Base-by-base conservation (phyloP, 163 green algal species). In the Prototheca cutis region DNA sequence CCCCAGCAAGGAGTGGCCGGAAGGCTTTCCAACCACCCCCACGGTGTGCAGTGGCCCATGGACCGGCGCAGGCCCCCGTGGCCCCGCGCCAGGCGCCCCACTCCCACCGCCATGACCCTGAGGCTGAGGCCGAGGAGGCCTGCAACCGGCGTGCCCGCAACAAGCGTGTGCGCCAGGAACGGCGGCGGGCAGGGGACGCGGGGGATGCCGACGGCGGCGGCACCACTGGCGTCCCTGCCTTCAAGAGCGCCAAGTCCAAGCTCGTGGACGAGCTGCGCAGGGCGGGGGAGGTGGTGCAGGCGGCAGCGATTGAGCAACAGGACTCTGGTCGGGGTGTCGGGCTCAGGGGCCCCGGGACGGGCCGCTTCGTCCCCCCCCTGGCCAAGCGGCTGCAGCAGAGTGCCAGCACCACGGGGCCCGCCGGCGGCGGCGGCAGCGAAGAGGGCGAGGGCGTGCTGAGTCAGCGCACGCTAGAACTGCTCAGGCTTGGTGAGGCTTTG, bases 121-220 rank as follows among this genome's bases (percentile, higher is more conserved):
- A 51, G 36, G 36, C 1, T 10, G 36, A 45, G 36, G 13, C 10
- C 10, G 42, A 51, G 42, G 42, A 51, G 18, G 5, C 6, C 10
- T 7, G 17, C 18, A 24, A 5, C 10, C 42, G 17, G 42, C 42
- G 42, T 7, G 42, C 42, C 13, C 10, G 42, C 18, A n/a, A 51
- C 13, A 51, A 51, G 17, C 42, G 42, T 17, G 42, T 5, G 17
- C 42, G 42, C 63, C 85, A 97, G 58, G 62, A 72, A 17, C 79
- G 76, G 48, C 87, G 95, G 59, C 89, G 90, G 3, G 87, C 89
- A 10, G 68, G 66, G 48, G 40, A 63, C 21, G 40, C 53, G 34
- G 30, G 23, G 7, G 59, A 77, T n/a, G 67, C 47, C 10, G 53
- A 63, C n/a, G 62, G 58, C 7, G 62, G 8, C 45, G 45, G 45